Percentiles rank a stretch among this genome's conserved stretches.
Conservation (phyloP, 208 protist species). For the Leishmania guyanensis region DNA sequence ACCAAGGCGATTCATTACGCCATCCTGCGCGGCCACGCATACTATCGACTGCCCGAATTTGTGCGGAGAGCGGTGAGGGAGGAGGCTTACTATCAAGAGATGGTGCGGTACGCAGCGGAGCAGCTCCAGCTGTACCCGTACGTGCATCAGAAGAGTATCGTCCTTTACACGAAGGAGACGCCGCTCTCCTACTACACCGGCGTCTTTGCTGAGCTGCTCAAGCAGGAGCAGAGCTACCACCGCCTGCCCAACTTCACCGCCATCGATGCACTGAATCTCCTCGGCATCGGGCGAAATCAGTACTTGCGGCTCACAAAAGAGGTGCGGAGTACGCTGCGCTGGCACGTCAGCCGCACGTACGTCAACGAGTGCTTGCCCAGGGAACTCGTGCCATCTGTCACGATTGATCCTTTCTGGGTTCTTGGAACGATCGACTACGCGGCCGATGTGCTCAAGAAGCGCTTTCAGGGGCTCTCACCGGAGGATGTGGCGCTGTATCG, state of each 20-base stretch:
- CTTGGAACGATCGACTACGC: constrained; percentile 45
- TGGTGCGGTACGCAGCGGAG: constrained; percentile 55
- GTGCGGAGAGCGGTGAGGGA: constrained; percentile 46
- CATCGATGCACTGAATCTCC: constrained; percentile 92
- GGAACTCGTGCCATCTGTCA: constrained; percentile 44
- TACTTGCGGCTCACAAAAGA: constrained; percentile 97
- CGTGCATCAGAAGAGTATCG: constrained; percentile 53
- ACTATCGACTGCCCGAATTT: constrained; percentile 74
- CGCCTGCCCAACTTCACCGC: constrained; percentile 97
- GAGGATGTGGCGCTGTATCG: constrained; percentile 57
- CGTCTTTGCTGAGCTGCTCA: constrained; percentile 78
- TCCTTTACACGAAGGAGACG: constrained; percentile 69
- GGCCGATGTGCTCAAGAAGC: constrained; percentile 30
- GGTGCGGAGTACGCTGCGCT: constrained; percentile 86
- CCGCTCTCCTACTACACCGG: constrained; percentile 75
- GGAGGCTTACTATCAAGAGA: constrained; percentile 71
- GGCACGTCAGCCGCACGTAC: constrained; percentile 71
- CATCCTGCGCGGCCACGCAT: constrained; percentile 57
- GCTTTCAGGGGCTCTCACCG: constrained; percentile 29
- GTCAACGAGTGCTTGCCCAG: constrained; percentile 70
- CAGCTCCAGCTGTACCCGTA: constrained; percentile 86
- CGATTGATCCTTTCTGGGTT: constrained; percentile 58
- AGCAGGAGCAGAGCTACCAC: constrained; percentile 91
- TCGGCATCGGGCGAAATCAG: constrained; percentile 97
- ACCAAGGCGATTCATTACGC: constrained; percentile 40